Evolutionary conservation across 179 eudicot genomes (phyloP), one percentile per base, ranked within the genome.

Genomic region (Camellia oleifera): DNA sequence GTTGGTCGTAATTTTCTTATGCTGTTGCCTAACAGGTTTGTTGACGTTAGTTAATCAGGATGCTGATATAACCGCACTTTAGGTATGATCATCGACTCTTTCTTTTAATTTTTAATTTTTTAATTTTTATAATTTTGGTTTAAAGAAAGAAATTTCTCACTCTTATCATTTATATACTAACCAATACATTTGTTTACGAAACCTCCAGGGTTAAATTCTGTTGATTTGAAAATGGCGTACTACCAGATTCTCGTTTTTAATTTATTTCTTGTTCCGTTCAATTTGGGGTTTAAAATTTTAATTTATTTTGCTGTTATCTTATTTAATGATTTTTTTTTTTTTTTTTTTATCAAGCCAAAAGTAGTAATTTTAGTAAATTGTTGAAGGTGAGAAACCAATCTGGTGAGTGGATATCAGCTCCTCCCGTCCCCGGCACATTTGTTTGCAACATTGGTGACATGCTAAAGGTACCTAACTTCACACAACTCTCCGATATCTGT

Each of bases 371-470:
- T 74, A 42, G n/a, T 70, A 32, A 65, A 46, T 61, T 79, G 50
- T 83, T 87, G 72, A 79, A 96, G 99, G 99, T 96, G 77, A 92
- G 91, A 84, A 94, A 94, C 87, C 84, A 79, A 65, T 89, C 93
- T 10, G 97, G 99, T 81, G 99, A 96, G 82, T 96, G 99, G 99
- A 96, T 96, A 78, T 90, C 93, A 87, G 98, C 98, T 76, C 90
- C 90, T 53, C 96, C 99, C 5, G 84, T 96, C 80, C 97, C 97
- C 7, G 98, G 97, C 69, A 87, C 99, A 77, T 96, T 96, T 84
- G 95, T 96, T 60, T 92, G 99, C 90, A 96, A 96, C 73, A 94
- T 94, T 5, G 97, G 98, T 9, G 97, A 94, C 85, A 96, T 94
- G 98, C 81, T 96, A 14, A 92, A 94, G 98, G 99, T 96, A 85